Conservation (phyloP, 225 moss, liverwort and hornwort genomes). For the Sphagnum contortum region DNA sequence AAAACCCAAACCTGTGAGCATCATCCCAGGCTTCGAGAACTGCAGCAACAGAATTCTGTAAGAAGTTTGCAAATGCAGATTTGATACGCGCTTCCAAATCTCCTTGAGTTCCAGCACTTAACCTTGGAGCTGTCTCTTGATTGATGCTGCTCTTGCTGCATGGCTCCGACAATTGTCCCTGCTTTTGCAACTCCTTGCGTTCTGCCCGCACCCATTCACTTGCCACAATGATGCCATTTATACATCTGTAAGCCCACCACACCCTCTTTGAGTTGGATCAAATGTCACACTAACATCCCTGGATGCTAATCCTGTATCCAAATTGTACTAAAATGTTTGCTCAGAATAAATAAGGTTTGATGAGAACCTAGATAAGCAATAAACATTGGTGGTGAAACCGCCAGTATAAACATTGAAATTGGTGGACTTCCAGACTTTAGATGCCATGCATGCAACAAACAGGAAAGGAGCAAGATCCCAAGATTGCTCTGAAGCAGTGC, state of each 20-base stretch:
- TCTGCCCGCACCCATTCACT: constrained; percentile 75
- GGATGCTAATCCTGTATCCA: no score
- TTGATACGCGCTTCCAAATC: constrained; percentile 69
- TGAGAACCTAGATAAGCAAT: constrained; percentile 81
- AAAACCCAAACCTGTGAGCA: constrained; percentile 46
- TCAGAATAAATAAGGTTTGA: not conserved
- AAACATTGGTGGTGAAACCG: constrained; percentile 87
- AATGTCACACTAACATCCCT: no score
- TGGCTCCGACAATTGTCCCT: constrained; percentile 20
- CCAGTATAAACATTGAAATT: constrained; percentile 79
- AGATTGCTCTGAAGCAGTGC: constrained; percentile 49
- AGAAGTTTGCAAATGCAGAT: constrained; percentile 70
- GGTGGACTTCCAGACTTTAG: constrained; percentile 78
- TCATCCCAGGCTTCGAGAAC: constrained; percentile 78
- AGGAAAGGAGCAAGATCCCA: constrained; percentile 81
- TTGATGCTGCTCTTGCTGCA: constrained; percentile 32
- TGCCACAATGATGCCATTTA: constrained; percentile 74
- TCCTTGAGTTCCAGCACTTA: constrained; percentile 47
- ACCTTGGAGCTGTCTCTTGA: constrained; percentile 22
- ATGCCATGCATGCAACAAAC: constrained; percentile 87
- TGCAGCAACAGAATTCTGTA: constrained; percentile 82
- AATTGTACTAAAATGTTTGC: no score
- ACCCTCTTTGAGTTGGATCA: not conserved
- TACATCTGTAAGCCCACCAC: constrained; percentile 40
- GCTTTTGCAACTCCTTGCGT: constrained; percentile 54